Evolutionary conservation across 2,329 filamentous ascomycete genomes (phyloP).

Genomic region (Aspergillus nomiae): DNA sequence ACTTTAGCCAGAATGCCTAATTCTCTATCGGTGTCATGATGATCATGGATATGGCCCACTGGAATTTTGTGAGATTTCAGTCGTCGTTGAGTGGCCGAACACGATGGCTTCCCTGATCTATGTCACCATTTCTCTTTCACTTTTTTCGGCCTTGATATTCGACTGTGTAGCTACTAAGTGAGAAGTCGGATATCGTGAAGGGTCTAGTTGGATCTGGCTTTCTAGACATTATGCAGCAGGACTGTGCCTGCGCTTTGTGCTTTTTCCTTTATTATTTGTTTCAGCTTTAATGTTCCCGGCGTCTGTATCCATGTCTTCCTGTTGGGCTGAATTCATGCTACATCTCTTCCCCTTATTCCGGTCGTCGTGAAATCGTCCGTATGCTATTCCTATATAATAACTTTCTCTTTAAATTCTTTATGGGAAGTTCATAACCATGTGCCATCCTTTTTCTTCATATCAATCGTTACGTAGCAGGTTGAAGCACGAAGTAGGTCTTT

Average conservation of each 20-base stretch:
- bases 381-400: slow-evolving; percentile 41
- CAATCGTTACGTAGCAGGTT: background rate
- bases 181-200: slow-evolving; percentile 18
- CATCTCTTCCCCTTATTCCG: slow-evolving; percentile 18
- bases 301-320: slow-evolving; percentile 33
- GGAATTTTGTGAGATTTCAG: slow-evolving; percentile 1
- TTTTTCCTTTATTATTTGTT: slow-evolving; percentile 31
- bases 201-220: slow-evolving; percentile 31
- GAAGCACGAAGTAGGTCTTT: background rate
- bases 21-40: slow-evolving; percentile 17
- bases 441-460: slow-evolving; percentile 3
- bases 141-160: slow-evolving; percentile 15
- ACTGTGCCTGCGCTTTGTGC: slow-evolving; percentile 22
- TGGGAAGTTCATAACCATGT: background rate
- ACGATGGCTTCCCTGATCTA: slow-evolving; percentile 3
- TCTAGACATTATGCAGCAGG: slow-evolving; percentile 33
- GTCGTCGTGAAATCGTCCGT: slow-evolving; percentile 26
- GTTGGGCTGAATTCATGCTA: slow-evolving; percentile 32
- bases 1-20: slow-evolving; percentile 17
- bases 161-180: slow-evolving; percentile 1
- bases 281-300: slow-evolving; percentile 33
- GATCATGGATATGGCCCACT: slow-evolving; percentile 9
- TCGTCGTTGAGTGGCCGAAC: slow-evolving; percentile 4
- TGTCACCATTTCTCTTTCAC: slow-evolving; percentile 11
- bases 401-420: slow-evolving; percentile 17